Evolutionary conservation across 2,329 filamentous ascomycete genomes (phyloP).

Genomic region (Trichoderma endophyticum): DNA sequence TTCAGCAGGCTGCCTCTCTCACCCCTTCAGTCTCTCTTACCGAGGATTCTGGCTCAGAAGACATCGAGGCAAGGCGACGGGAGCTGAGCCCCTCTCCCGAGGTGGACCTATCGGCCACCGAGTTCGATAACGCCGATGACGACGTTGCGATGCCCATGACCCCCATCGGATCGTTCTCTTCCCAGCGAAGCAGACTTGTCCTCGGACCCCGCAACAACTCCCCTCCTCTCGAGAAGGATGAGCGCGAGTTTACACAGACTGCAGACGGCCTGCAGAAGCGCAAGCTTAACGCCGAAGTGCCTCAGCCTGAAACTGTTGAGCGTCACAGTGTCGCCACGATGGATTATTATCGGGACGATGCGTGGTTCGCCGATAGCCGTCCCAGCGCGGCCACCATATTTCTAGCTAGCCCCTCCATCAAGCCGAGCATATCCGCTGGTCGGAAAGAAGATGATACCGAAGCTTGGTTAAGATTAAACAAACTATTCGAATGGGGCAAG

Average conservation of each 20-base stretch:
- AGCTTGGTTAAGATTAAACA: constrained; percentile 41
- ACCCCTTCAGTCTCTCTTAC: constrained; percentile 74
- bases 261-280: constrained; percentile 76
- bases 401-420: constrained; percentile 54
- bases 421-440: constrained; percentile 31
- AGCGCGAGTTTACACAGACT: constrained; percentile 95
- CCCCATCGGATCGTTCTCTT: constrained; percentile 62
- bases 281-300: constrained; percentile 49
- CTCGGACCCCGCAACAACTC: constrained; percentile 64
- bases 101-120: constrained; percentile 82
- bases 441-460: constrained; percentile 40
- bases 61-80: constrained; percentile 65
- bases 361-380: constrained; percentile 51
- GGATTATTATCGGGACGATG: constrained; percentile 46
- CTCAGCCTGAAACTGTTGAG: constrained; percentile 30
- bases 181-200: constrained; percentile 39
- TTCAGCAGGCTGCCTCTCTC: constrained; percentile 53
- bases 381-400: constrained; percentile 40
- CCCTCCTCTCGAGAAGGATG: constrained; percentile 87
- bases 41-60: constrained; percentile 58
- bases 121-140: constrained; percentile 73
- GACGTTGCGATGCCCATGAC: constrained; percentile 57
- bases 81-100: constrained; percentile 88
- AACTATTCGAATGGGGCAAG: constrained; percentile 56
- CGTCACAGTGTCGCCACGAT: constrained; percentile 26